Evolutionary conservation across 2,329 filamentous ascomycete species (phyloP), one percentile per base, ranked within the genome.

Genomic region (Botrytis medusae): DNA sequence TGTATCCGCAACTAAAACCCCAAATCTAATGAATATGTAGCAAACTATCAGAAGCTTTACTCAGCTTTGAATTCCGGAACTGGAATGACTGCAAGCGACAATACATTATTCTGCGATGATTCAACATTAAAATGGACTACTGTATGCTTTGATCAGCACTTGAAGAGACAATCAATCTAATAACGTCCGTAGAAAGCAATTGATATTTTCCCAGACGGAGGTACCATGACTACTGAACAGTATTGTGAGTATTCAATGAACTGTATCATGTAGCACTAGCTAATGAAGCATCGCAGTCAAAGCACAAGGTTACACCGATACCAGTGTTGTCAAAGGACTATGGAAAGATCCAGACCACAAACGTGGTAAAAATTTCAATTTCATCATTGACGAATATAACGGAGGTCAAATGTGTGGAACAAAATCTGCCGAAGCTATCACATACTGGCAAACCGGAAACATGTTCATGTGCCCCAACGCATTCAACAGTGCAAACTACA

Each of bases 41-140:
- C 32, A 51, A 71, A 71, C 34, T 71, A 71, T 14, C 69, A 71
- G 25, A 71, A 63, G 25, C 69, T 71, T 48, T 51, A 71, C 16
- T 42, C 69, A 29, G 69, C 69, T 34, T 37, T 71, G 6, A 62
- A 71, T 37, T 62, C 69, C 1, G 57, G 69, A 7, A 62, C 42
- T 29, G 69, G 69, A 44, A 71, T 71, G 69, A 62, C 57, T 9
- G 40, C 69, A 37, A 71, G 32, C 69, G 22, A 71, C 10, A 71
- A 62, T 42, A 71, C 69, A 22, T 51, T 63, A 34, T 71, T 71
- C 25, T 71, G 69, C 46, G 69, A 71, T 25, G 69, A 71, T 63
- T 71, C 69, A 32, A 71, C 69, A 46, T 51, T 71, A 44, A 63
- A 40, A 61, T 71, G 57, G 69, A 71, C 57, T 22, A 71, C 57